Evolutionary conservation across 163 green algal genomes (phyloP), one percentile per base, ranked within the genome.

Genomic region (Volvox carteri): DNA sequence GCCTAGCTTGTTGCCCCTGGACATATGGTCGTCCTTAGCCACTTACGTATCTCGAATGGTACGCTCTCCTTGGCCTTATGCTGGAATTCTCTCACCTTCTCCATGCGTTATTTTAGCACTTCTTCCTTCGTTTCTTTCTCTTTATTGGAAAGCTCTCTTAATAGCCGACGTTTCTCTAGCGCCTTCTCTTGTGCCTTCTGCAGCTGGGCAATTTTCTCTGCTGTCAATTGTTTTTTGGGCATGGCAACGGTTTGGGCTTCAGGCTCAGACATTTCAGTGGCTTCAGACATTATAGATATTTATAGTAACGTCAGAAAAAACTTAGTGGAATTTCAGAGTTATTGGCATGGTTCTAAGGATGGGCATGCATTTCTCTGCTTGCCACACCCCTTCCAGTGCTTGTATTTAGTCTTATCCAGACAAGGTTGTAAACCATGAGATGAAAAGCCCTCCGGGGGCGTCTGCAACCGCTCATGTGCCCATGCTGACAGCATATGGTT

Each of bases 1-100:
- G 37, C 68, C 68, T n/a, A 78, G 68, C 68, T 78, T 78, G 37
- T 78, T 78, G 68, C 68, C 68, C 37, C 23, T 78, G 68, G 11
- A 52, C 35, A 78, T 73, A 35, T 73, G 60, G 60, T 73, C 23
- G 23, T 33, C 28, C 23, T 73, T 35, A 33, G 60, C 60, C 60
- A 73, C 60, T 41, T 73, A 28, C 16, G 52, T 62, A n/a, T n/a
- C n/a, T n/a, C n/a, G n/a, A n/a, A n/a, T n/a, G n/a, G n/a, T n/a
- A n/a, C n/a, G n/a, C n/a, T n/a, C n/a, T n/a, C n/a, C n/a, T n/a
- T n/a, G n/a, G n/a, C n/a, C n/a, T n/a, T n/a, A n/a, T n/a, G n/a
- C n/a, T n/a, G n/a, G n/a, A n/a, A n/a, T n/a, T n/a, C n/a, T n/a
- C n/a, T n/a, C n/a, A n/a, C n/a, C n/a, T n/a, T n/a, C n/a, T n/a